Evolutionary conservation across 2,329 filamentous ascomycete species (phyloP).

Genomic region (Penicillium janthinellum): DNA sequence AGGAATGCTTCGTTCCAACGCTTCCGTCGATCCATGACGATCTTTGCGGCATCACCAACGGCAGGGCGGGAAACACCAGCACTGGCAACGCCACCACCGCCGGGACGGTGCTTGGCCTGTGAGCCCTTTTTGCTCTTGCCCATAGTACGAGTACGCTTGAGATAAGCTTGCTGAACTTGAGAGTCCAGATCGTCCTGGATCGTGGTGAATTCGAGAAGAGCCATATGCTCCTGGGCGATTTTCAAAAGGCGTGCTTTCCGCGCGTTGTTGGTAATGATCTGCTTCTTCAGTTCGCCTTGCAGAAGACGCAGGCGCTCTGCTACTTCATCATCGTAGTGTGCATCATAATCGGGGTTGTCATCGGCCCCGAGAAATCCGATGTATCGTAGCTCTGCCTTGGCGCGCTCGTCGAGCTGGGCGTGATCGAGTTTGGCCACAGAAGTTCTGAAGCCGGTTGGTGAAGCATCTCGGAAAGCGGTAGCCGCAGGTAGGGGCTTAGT

Average conservation of each 20-base stretch:
- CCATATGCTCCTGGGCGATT: constrained; percentile 87
- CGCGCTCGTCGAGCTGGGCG: constrained; percentile 80
- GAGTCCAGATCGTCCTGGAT: constrained; percentile 95
- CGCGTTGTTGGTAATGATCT: constrained; percentile 85
- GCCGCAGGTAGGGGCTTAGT: constrained; percentile 63
- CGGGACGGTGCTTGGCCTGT: constrained; percentile 60
- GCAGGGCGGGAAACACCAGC: constrained; percentile 53
- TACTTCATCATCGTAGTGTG: constrained; percentile 90
- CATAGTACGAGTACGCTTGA: constrained; percentile 92
- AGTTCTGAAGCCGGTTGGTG: constrained; percentile 76
- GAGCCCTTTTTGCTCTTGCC: constrained; percentile 88
- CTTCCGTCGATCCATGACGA: constrained; percentile 84
- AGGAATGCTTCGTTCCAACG: constrained; percentile 92
- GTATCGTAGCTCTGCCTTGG: constrained; percentile 87
- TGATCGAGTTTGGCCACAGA: constrained; percentile 80
- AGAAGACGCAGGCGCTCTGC: constrained; percentile 84
- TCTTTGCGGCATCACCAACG: constrained; percentile 88
- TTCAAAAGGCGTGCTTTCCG: constrained; percentile 85
- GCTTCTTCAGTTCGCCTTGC: constrained; percentile 77
- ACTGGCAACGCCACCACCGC: constrained; percentile 63
- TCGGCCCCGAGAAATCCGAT: constrained; percentile 81
- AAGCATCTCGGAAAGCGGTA: constrained; percentile 76
- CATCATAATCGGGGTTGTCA: constrained; percentile 75
- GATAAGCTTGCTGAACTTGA: constrained; percentile 91
- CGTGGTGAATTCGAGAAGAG: constrained; percentile 93